phyloP scores from a whole-genome alignment of 1,284 basidiomycete species.

The Mycena sp. region DNA sequence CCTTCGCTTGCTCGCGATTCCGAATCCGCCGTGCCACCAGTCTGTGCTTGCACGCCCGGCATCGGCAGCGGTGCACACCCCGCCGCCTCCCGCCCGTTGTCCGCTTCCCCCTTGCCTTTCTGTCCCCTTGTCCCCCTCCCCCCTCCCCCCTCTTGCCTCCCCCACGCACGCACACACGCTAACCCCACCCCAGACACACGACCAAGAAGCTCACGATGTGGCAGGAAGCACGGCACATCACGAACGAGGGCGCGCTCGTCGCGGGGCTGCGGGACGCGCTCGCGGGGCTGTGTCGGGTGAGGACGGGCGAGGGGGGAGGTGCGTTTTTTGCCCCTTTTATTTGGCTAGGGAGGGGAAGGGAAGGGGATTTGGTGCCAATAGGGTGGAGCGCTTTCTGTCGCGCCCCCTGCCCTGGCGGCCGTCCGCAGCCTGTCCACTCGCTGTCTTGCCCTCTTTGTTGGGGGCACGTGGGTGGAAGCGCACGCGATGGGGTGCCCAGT shows the following conservation, averaged over 20 bases:
- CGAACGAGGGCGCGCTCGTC: conserved; percentile 21
- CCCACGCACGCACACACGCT: background rate
- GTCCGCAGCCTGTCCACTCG: too few relatives aligned
- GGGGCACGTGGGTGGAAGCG: background rate
- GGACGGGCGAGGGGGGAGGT: background rate
- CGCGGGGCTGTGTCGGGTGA: conserved; percentile 20
- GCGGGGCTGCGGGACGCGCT: conserved; percentile 20
- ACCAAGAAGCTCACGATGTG: conserved; percentile 10
- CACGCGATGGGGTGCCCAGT: too few relatives aligned
- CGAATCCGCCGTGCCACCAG: too few relatives aligned
- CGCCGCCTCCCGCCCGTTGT: too few relatives aligned
- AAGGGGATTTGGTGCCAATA: background rate
- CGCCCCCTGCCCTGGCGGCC: too few relatives aligned
- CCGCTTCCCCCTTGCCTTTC: background rate
- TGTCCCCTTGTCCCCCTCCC: background rate
- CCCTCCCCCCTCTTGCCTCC: background rate
- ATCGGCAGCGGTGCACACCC: too few relatives aligned
- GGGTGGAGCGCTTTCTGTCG: background rate
- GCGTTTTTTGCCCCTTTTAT: background rate
- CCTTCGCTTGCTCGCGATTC: too few relatives aligned
- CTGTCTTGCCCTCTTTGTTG: background rate
- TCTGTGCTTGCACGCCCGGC: too few relatives aligned
- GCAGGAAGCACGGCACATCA: conserved; percentile 26
- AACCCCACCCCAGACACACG: conserved; percentile 7
- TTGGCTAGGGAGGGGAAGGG: too few relatives aligned